Evolutionary conservation across 1,139 yeast species (phyloP).

Genomic region (Saccharomycopsis crataegensis): DNA sequence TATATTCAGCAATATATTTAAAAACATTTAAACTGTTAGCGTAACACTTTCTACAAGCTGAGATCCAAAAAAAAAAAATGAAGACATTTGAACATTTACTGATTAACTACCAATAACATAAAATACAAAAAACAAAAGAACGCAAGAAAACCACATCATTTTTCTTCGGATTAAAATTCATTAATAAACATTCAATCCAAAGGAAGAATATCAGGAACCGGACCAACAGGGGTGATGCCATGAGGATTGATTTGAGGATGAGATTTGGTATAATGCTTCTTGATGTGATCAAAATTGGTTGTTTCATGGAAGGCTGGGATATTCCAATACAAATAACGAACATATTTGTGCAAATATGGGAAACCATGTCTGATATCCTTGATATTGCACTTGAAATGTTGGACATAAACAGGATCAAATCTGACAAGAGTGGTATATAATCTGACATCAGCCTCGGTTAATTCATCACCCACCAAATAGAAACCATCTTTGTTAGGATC

Average conservation of each 20-base stretch:
- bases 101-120: not conserved
- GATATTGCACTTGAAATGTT: conserved; percentile 90
- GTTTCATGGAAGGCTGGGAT: conserved; percentile 68
- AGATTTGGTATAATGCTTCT: conserved; percentile 78
- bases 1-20: too few relatives aligned
- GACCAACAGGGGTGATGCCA: conserved; percentile 85
- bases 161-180: too few relatives aligned
- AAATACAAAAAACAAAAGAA: not conserved
- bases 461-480: conserved; percentile 55
- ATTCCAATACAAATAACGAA: conserved; percentile 81
- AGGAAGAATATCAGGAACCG: conserved; percentile 64
- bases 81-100: not conserved
- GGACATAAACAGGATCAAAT: conserved; percentile 87
- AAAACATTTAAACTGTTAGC: too few relatives aligned
- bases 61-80: too few relatives aligned
- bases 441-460: conserved; percentile 89
- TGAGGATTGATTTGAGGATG: conserved; percentile 75
- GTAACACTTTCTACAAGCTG: too few relatives aligned
- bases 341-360: conserved; percentile 74
- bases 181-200: conserved; percentile 20
- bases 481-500: conserved; percentile 28
- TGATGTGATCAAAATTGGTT: conserved; percentile 84
- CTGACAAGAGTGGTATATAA: conserved; percentile 77
- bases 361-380: conserved; percentile 75
- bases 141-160: not conserved